Percentiles rank a stretch among this genome's conserved stretches.
Conservation (phyloP, 1,139 yeast genomes). For the Debaryomyces subglobosus region DNA sequence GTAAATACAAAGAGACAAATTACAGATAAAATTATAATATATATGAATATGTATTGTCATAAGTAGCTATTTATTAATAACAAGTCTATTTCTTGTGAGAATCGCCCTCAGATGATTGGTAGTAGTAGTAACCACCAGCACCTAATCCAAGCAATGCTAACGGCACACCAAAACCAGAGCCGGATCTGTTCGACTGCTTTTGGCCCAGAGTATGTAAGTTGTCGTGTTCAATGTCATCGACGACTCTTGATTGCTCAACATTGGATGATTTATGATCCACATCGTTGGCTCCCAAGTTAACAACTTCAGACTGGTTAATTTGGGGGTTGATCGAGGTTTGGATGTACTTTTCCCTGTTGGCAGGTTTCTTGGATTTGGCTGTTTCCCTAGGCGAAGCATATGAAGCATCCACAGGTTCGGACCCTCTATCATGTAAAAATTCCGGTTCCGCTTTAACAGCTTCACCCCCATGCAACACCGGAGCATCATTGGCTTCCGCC, state of each 20-base stretch:
- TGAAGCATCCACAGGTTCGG: constrained; percentile 27
- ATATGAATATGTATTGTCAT: constrained; percentile 6
- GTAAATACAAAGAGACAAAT: constrained; percentile 6
- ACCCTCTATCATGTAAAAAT: constrained; percentile 40
- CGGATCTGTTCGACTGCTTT: constrained; percentile 1
- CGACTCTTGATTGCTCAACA: constrained; percentile 32
- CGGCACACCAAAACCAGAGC: constrained; percentile 15
- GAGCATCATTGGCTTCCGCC: constrained; percentile 48
- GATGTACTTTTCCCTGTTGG: constrained; percentile 45
- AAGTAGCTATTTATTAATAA: neutral
- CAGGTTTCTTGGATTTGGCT: constrained; percentile 30
- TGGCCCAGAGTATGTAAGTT: constrained; percentile 23
- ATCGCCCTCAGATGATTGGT: constrained; percentile 7
- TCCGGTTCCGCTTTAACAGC: constrained; percentile 43
- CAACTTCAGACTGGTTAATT: constrained; percentile 42
- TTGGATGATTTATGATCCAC: constrained; percentile 42
- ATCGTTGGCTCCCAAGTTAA: constrained; percentile 39
- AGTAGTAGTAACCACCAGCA: constrained; percentile 25
- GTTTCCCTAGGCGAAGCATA: constrained; percentile 11
- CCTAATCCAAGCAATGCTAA: constrained; percentile 29
- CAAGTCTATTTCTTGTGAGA: constrained; percentile 10
- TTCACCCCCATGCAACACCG: constrained; percentile 51
- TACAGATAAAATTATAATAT: neutral
- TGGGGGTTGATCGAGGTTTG: constrained; percentile 48
- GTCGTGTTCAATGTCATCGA: constrained; percentile 48